Evolutionary conservation across 495 filamentous ascomycete species (phyloP).

Genomic region (Xylaria bambusicola): DNA sequence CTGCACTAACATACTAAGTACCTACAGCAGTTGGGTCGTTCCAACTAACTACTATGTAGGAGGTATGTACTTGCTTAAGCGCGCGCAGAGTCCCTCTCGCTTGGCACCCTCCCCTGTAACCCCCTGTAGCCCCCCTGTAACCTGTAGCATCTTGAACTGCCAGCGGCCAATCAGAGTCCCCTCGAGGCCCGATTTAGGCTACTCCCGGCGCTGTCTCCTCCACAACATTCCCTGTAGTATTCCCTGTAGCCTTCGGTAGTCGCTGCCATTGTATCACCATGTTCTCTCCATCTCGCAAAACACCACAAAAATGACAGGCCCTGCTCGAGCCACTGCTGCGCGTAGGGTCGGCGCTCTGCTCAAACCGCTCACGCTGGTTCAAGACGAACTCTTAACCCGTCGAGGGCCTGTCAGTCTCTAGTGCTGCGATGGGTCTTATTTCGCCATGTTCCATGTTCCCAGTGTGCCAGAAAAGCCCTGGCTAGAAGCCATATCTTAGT

Average conservation of each 20-base stretch:
- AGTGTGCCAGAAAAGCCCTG: conserved; percentile 17
- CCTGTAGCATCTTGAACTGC: conserved; percentile 6
- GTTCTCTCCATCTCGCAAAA: neutral
- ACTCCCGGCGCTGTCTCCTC: neutral
- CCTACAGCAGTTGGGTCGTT: no score
- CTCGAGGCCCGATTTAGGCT: neutral
- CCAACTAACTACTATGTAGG: no score
- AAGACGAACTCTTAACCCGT: conserved; percentile 27
- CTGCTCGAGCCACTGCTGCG: conserved; percentile 20
- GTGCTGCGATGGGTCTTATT: conserved; percentile 6
- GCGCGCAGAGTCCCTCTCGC: no score
- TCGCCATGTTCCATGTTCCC: conserved; percentile 12
- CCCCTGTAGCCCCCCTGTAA: conserved; percentile 1
- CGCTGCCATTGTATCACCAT: no score
- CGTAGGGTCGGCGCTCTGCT: conserved; percentile 20
- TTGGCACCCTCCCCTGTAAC: neutral
- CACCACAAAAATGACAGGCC: conserved; percentile 1
- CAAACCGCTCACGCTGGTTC: conserved; percentile 21
- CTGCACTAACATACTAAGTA: no score
- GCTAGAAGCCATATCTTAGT: no score
- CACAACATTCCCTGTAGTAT: neutral
- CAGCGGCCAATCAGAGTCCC: conserved; percentile 11
- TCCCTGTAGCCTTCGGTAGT: neutral
- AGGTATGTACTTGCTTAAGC: neutral
- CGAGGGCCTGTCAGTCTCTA: conserved; percentile 14